Evolutionary conservation across 257 asterid genomes (phyloP), one percentile per base, ranked within the genome.

Genomic region (Orobanche coerulescens): DNA sequence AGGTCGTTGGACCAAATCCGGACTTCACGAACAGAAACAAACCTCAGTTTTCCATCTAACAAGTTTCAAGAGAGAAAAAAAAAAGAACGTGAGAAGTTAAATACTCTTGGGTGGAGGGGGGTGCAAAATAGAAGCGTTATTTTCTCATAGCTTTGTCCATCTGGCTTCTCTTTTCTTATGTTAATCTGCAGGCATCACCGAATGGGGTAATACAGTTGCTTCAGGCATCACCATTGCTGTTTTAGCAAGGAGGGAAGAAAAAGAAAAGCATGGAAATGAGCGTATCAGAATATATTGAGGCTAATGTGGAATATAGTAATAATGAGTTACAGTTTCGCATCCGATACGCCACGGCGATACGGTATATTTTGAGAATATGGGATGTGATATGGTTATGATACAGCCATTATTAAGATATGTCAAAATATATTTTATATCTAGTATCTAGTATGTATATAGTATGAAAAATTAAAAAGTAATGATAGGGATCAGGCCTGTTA

Each of bases 111-210:
- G 42, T 67, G 70, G 51, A 34, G 39, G 51, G 42, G 69, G 70
- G 51, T 40, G n/a, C n/a, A 56, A 66, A 64, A 53, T 24, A 66
- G 66, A 66, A 46, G 28, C 31, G 50, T 25, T 65, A 37, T 7
- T 69, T 71, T 71, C 61, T 25, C 74, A 18, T 26, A 60, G 68
- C 73, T n/a, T 61, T 40, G 67, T 65, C 68, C 78, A 19, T 73
- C 71, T 43, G 61, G 55, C n/a, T 69, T 86, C 78, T 66, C 75
- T 31, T 82, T 70, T 75, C 82, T 64, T 51, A 55, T 65, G 76
- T 66, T 52, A n/a, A 16, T 19, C 75, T 65, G 74, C 66, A 62
- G 75, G 71, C 71, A 57, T 77, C 72, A 59, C 67, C 84, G 42
- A 59, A 56, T 28, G 51, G 71, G 74, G 70, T 47, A 56, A 39